Evolutionary conservation across 495 filamentous ascomycete genomes (phyloP), one percentile per base, ranked within the genome.

Genomic region (Corynascus novoguineensis): DNA sequence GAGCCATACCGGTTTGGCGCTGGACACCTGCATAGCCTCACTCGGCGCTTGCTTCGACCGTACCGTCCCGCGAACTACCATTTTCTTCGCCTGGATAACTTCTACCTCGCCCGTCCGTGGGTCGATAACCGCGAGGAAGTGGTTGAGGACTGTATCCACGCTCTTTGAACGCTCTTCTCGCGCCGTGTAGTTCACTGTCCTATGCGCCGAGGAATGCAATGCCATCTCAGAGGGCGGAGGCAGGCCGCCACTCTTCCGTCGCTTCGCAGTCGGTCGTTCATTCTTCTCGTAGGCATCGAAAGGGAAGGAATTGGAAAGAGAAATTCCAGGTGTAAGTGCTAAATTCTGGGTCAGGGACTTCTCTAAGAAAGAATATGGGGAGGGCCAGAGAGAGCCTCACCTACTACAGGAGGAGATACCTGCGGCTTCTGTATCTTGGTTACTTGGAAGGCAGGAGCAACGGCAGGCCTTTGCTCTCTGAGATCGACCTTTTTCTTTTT

Each of bases 91-190:
- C 67, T 88, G 83, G 21, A 89, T 72, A 29, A 97, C 73, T 54
- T 92, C 76, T 63, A 97, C 76, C 53, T 83, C 81, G 40, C 84
- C 84, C 6, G 79, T 84, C 41, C 78, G 73, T 0, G 89, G 87
- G 64, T 98, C 89, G 60, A 85, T 90, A 44, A 97, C 77, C 28
- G 88, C 93, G 58, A 96, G 70, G 70, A 95, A 98, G 71, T 97
- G 88, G 62, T 88, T 88, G 55, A 95, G 69, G 41, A 85, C 72
- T 10, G 81, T 77, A 54, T 91, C 83, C 14, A 80, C 71, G 5
- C 71, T 72, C 56, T 81, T 79, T 14, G 82, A 80, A 14, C 80
- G 75, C 54, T 87, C 83, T 75, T 96, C 90, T 21, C 82, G 81
- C 28, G 83, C 92, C 17, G 81, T 81, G 67, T 92, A 96, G 71